phyloP scores from a whole-genome alignment of 192 early-diverging fungal species.

The Coemansia nantahalensis region DNA sequence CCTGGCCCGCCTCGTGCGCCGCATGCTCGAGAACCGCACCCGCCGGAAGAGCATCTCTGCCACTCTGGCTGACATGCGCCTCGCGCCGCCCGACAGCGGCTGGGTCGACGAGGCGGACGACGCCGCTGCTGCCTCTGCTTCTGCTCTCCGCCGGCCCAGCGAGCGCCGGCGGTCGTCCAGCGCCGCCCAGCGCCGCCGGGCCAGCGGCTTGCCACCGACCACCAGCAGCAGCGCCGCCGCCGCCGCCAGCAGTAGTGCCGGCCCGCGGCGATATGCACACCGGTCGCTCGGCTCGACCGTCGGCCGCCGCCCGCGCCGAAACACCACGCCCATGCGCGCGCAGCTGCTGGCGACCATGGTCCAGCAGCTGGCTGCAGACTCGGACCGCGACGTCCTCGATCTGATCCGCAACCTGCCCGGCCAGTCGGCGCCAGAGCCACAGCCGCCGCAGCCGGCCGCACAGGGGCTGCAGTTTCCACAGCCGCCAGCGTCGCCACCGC shows the following conservation, averaged over 20 bases:
- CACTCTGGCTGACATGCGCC: conserved; percentile 25
- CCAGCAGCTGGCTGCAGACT: conserved; percentile 38
- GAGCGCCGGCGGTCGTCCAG: not conserved
- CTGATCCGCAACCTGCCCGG: conserved; percentile 37
- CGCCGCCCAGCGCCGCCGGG: not conserved
- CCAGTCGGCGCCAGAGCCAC: not conserved
- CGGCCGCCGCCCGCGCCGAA: conserved; percentile 19
- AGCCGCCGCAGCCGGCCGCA: no score
- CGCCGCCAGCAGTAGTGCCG: not conserved
- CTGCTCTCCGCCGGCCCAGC: not conserved
- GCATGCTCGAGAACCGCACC: conserved; percentile 46
- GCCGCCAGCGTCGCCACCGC: conserved; percentile 9
- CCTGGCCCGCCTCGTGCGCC: conserved; percentile 56
- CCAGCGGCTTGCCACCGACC: no score
- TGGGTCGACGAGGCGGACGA: conserved; percentile 5
- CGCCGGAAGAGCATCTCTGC: conserved; percentile 36
- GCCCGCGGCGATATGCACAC: conserved; percentile 10
- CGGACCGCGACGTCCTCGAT: conserved; percentile 48
- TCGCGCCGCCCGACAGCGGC: not conserved
- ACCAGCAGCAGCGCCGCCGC: not conserved
- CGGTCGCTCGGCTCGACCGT: conserved; percentile 28
- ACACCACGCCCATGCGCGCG: conserved; percentile 51
- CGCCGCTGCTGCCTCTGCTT: not conserved
- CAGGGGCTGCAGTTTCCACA: no score
- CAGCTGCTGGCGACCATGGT: conserved; percentile 49